Evolutionary conservation across 306 rosid species (phyloP).

Genomic region (Trifolium pratense): DNA sequence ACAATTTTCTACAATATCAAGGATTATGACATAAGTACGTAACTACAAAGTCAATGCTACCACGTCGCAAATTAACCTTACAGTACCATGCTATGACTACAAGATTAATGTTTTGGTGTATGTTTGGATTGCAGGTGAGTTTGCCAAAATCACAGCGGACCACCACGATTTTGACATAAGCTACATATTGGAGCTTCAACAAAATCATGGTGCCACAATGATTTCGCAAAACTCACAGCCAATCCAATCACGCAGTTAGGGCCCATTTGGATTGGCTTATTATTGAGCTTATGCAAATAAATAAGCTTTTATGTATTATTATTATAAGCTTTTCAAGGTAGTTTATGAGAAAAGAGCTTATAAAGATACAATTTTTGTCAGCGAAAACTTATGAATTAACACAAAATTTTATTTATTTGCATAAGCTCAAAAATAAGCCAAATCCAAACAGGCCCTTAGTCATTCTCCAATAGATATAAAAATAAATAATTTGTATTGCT

Average conservation of each 20-base stretch:
- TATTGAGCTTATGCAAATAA: no score
- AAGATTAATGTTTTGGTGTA: not conserved
- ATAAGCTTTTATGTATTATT: no score
- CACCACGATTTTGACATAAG: not conserved
- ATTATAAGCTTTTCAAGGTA: no score
- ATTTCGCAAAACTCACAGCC: not conserved
- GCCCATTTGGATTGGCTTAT: no score
- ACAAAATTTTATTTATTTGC: no score
- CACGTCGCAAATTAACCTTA: not conserved
- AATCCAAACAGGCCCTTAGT: not conserved
- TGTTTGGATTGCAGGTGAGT: not conserved
- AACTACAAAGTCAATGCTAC: not conserved
- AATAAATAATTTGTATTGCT: not conserved
- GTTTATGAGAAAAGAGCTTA: no score
- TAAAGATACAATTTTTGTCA: no score
- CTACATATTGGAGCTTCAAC: not conserved
- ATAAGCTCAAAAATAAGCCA: no score
- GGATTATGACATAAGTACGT: no score
- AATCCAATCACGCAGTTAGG: not conserved
- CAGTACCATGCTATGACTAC: not conserved
- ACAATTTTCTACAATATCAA: no score
- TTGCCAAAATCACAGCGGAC: not conserved
- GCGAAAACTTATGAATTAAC: no score
- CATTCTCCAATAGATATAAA: conserved; percentile 6
- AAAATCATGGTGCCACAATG: no score